Evolutionary conservation across 2,329 filamentous ascomycete species (phyloP).

Genomic region (Trichoderma lentiforme): DNA sequence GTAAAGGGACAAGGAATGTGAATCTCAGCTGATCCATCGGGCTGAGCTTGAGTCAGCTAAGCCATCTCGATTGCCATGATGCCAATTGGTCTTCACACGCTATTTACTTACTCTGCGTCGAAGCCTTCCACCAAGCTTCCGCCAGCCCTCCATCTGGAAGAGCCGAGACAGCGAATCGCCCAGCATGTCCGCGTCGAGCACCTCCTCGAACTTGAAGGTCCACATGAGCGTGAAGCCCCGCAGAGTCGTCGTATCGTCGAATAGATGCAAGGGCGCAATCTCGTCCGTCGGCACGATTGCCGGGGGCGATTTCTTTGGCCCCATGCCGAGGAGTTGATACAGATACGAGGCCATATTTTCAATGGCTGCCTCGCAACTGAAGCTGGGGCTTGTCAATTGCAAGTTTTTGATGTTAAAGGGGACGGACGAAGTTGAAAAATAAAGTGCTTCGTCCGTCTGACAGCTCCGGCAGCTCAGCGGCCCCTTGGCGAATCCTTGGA

Average conservation of each 20-base stretch:
- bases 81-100: no score
- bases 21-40: not conserved
- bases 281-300: constrained; percentile 1
- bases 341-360: not conserved
- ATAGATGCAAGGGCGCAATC: constrained; percentile 2
- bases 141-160: constrained; percentile 9
- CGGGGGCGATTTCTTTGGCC: not conserved
- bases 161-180: not conserved
- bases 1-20: constrained; percentile 1
- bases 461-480: not conserved
- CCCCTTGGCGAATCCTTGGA: not conserved
- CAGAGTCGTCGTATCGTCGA: not conserved
- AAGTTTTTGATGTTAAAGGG: not conserved
- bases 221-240: constrained; percentile 3
- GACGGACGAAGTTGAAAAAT: not conserved
- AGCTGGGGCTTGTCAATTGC: not conserved
- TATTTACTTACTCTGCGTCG: not conserved
- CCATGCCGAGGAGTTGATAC: not conserved
- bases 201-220: constrained; percentile 7
- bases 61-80: not conserved
- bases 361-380: not conserved
- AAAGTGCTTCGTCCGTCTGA: not conserved
- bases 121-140: constrained; percentile 1
- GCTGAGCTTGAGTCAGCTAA: not conserved
- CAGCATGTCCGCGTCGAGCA: constrained; percentile 1